Percentiles rank a stretch among this genome's conserved stretches.
phyloP scores from a whole-genome alignment of 2,329 filamentous ascomycete species.

The Phialocephala sp. region DNA sequence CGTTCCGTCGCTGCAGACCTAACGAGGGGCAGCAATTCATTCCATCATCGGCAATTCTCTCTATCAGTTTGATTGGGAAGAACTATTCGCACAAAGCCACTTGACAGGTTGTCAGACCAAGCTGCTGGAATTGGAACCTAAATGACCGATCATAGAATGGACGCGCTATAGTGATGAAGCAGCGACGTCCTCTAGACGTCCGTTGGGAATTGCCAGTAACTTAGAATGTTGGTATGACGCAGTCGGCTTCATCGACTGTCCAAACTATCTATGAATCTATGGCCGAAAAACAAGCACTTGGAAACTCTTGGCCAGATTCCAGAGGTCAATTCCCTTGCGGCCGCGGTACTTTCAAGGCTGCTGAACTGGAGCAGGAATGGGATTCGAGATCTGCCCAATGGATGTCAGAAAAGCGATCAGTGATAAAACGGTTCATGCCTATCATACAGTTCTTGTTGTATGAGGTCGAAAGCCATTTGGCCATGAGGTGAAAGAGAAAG shows the following conservation, averaged over 20 bases:
- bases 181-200: slow-evolving; percentile 31
- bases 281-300: slow-evolving; percentile 50
- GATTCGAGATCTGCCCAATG: slow-evolving; percentile 42
- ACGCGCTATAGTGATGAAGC: slow-evolving; percentile 30
- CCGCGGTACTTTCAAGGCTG: slow-evolving; percentile 38
- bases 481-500: slow-evolving; percentile 2
- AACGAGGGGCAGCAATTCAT: not conserved
- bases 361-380: slow-evolving; percentile 40
- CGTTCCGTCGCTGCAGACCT: not conserved
- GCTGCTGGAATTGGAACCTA: slow-evolving; percentile 26
- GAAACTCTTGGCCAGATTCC: slow-evolving; percentile 36
- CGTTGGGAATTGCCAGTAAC: slow-evolving; percentile 35
- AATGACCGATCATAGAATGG: slow-evolving; percentile 39
- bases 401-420: slow-evolving; percentile 37
- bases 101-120: slow-evolving; percentile 17
- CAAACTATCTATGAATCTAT: slow-evolving; percentile 60
- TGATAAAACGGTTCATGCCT: slow-evolving; percentile 38
- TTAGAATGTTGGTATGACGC: slow-evolving; percentile 43
- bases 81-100: not conserved
- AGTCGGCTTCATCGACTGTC: slow-evolving; percentile 62
- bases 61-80: not conserved
- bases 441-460: slow-evolving; percentile 40
- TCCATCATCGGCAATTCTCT: not conserved
- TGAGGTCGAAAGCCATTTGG: slow-evolving; percentile 37
- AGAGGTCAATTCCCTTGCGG: slow-evolving; percentile 37